Conservation (phyloP, 345 rosid genomes). For the Gossypium anomalum region DNA sequence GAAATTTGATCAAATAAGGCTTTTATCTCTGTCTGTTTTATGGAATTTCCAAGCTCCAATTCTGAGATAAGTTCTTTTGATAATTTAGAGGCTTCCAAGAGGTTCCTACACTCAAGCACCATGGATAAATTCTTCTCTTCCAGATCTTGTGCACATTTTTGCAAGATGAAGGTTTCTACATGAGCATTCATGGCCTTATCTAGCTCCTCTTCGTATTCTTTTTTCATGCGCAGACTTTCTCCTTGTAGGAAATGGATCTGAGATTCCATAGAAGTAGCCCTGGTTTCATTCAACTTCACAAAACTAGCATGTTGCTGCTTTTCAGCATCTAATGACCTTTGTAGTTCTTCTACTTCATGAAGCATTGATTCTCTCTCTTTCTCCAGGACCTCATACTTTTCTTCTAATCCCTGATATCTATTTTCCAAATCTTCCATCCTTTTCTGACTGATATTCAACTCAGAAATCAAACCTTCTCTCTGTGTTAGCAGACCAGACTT, state of each 20-base stretch:
- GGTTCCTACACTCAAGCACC: conserved; percentile 46
- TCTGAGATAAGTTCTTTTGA: conserved; percentile 54
- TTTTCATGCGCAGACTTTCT: neutral
- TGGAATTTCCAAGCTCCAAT: conserved; percentile 47
- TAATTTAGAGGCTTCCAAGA: conserved; percentile 48
- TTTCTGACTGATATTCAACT: conserved; percentile 46
- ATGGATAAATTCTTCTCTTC: conserved; percentile 56
- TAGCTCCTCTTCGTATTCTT: neutral
- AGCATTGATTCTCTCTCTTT: conserved; percentile 52
- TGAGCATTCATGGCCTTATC: conserved; percentile 33
- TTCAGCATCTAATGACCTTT: conserved; percentile 42
- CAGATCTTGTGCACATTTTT: conserved; percentile 55
- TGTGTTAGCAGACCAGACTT: conserved; percentile 47
- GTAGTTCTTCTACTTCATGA: conserved; percentile 48
- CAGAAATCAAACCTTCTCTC: conserved; percentile 50
- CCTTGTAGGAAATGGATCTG: conserved; percentile 14
- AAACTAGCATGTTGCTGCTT: conserved; percentile 48
- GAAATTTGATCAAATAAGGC: conserved; percentile 45
- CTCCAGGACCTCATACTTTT: conserved; percentile 39
- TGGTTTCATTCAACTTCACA: conserved; percentile 22
- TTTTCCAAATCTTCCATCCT: conserved; percentile 52
- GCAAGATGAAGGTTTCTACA: conserved; percentile 63
- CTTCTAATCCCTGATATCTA: conserved; percentile 42
- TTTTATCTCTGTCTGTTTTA: conserved; percentile 47
- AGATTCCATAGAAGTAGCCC: too few relatives aligned